Evolutionary conservation across 352 stramenopile species (phyloP).

Genomic region (Thalassiosira hispida): DNA sequence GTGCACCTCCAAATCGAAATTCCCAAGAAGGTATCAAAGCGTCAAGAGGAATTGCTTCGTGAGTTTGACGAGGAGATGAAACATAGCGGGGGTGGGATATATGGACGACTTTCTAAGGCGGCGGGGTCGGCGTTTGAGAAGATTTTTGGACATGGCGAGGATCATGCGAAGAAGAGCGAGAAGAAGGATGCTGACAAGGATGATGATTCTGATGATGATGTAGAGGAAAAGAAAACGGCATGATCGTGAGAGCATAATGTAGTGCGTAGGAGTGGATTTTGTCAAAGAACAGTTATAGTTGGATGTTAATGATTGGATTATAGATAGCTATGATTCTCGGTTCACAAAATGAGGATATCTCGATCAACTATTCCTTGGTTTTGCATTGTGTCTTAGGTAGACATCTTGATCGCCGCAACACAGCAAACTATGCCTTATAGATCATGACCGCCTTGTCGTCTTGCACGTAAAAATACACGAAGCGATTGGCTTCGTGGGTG

Average conservation of each 20-base stretch:
- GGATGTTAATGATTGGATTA: too few relatives aligned
- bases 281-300: too few relatives aligned
- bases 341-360: too few relatives aligned
- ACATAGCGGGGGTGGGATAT: constrained; percentile 61
- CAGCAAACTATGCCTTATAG: constrained; percentile 61
- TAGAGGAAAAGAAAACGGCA: constrained; percentile 63
- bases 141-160: constrained; percentile 69
- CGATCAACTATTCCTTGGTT: too few relatives aligned
- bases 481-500: constrained; percentile 91
- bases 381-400: too few relatives aligned
- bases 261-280: too few relatives aligned
- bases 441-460: constrained; percentile 73
- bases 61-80: constrained; percentile 91
- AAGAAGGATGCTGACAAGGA: constrained; percentile 25
- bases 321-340: too few relatives aligned
- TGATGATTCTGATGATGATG: constrained; percentile 49
- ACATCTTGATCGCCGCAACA: too few relatives aligned
- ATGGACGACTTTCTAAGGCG: constrained; percentile 63
- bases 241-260: constrained; percentile 35
- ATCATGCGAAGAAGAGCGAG: constrained; percentile 41
- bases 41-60: constrained; percentile 95
- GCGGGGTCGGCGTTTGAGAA: constrained; percentile 72
- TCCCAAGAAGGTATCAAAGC: constrained; percentile 91
- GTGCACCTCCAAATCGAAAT: constrained; percentile 96
- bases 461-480: constrained; percentile 88